Percentiles rank a stretch among this genome's conserved stretches.
These are phyloP conservation scores for Mycena sp. DNA, from an alignment of 1,284 basidiomycete species.

Conservation along the genomic window DNA sequence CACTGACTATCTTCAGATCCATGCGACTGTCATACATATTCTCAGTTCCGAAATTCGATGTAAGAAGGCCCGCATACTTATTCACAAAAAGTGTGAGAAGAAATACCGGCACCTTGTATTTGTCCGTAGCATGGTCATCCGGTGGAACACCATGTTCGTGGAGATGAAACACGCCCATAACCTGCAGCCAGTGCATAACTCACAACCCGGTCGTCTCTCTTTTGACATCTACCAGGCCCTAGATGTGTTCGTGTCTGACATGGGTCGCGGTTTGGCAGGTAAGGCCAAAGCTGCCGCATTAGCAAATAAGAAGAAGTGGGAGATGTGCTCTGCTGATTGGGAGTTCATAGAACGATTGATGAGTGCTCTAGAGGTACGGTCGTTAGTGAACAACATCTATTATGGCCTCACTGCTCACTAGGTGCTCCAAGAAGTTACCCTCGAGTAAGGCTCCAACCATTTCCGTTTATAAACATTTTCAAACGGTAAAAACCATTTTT, in stretches of 20 bases:
- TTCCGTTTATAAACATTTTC: too few relatives aligned
- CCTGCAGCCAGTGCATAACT: neutral
- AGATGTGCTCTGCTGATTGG: neutral
- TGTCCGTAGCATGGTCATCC: neutral
- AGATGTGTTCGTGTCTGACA: neutral
- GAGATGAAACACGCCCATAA: neutral
- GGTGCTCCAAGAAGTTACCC: neutral
- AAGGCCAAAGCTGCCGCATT: neutral
- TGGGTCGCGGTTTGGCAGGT: neutral
- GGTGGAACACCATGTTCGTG: neutral
- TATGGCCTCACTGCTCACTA: neutral
- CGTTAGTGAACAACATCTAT: neutral
- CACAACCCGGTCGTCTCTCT: neutral
- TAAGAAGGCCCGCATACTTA: neutral
- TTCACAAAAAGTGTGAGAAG: neutral
- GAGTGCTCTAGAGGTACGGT: neutral
- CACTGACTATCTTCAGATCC: neutral
- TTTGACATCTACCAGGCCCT: neutral
- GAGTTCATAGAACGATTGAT: neutral
- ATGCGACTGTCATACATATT: neutral
- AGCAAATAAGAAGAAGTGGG: neutral
- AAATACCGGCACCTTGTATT: neutral
- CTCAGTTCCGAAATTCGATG: constrained; percentile 2
- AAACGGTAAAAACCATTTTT: too few relatives aligned
- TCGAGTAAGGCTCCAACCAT: too few relatives aligned